Evolutionary conservation across 2,329 filamentous ascomycete genomes (phyloP), one percentile per base, ranked within the genome.

Genomic region (Pseudopyrenochaeta lycopersici): DNA sequence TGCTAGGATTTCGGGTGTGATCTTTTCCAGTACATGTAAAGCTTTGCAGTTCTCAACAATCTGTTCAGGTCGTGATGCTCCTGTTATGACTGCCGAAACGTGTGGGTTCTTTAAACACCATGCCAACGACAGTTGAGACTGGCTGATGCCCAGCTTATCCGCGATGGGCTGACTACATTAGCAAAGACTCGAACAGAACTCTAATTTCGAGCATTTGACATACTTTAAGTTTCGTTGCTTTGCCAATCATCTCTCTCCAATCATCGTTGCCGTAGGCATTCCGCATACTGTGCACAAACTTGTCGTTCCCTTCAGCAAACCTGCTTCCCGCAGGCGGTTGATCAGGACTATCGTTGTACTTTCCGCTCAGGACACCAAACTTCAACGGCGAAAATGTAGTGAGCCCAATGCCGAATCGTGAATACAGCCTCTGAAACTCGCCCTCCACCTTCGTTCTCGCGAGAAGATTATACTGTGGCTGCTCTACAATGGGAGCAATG

Each of bases 141-240:
- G 80, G 29, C 82, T 86, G 56, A 88, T 78, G 11, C 84, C 87
- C 31, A 92, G 77, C 66, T 81, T 84, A 30, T 90, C 83, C 2
- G 90, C 89, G 60, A 92, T 83, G 43, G 66, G 67, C 63, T 67
- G 27, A 15, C 18, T 7, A 49, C 4, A 41, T 67, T 33, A 66
- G 55, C 9, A 27, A 27, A n/a, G 23, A 9, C 9, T 46, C 20
- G 42, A 18, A n/a, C 11, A 12, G 31, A 4, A 29, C 23, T 2
- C 4, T 33, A 14, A 11, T 30, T 9, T n/a, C 11, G 3, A n/a
- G n/a, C 3, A 36, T 17, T 17, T 21, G 9, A 48, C 56, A 4
- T 43, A 72, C 72, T 63, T 74, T 70, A 10, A 78, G 52, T 27
- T 70, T 69, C 27, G 51, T 84, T 49, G 90, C 85, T 71, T 84